These are phyloP conservation scores for Anthoceros angustus DNA, from an alignment of 225 moss, liverwort and hornwort species.

Conservation along the genomic window DNA sequence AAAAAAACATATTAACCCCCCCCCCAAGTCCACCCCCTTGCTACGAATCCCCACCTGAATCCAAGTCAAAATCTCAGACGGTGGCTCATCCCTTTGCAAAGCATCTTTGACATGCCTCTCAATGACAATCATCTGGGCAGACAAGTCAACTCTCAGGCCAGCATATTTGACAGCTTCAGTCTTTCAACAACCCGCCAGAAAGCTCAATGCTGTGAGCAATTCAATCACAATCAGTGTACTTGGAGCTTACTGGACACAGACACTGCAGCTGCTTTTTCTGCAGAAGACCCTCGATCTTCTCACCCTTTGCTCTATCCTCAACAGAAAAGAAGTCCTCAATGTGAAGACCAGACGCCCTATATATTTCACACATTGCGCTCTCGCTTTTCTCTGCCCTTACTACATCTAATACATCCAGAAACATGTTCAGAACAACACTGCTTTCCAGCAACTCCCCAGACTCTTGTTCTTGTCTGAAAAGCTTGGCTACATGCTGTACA, in stretches of 20 bases:
- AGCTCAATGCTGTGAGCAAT: no score
- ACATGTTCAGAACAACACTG: constrained; percentile 42
- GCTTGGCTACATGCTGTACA: constrained; percentile 49
- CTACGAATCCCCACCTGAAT: constrained; percentile 40
- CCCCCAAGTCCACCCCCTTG: background rate
- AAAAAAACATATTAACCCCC: background rate
- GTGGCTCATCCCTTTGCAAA: constrained; percentile 54
- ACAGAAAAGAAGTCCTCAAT: constrained; percentile 54
- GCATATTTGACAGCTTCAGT: background rate
- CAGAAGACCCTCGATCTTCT: constrained; percentile 55
- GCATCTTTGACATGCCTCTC: constrained; percentile 75
- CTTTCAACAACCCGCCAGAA: background rate
- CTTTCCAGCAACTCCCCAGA: constrained; percentile 40
- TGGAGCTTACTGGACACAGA: constrained; percentile 62
- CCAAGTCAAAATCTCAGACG: constrained; percentile 60
- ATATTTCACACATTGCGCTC: constrained; percentile 44
- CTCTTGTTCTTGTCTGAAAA: constrained; percentile 44
- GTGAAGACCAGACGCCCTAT: constrained; percentile 56
- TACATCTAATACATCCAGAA: constrained; percentile 50
- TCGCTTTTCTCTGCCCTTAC: constrained; percentile 71
- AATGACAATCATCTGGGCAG: constrained; percentile 67
- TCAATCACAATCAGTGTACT: no score
- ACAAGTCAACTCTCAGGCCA: background rate
- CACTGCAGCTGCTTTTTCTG: constrained; percentile 41
- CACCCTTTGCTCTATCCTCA: constrained; percentile 32